Percentiles rank a stretch among this genome's conserved stretches.
phyloP scores from a whole-genome alignment of 768 basidiomycete species.

The Guyanaporus albipodus region DNA sequence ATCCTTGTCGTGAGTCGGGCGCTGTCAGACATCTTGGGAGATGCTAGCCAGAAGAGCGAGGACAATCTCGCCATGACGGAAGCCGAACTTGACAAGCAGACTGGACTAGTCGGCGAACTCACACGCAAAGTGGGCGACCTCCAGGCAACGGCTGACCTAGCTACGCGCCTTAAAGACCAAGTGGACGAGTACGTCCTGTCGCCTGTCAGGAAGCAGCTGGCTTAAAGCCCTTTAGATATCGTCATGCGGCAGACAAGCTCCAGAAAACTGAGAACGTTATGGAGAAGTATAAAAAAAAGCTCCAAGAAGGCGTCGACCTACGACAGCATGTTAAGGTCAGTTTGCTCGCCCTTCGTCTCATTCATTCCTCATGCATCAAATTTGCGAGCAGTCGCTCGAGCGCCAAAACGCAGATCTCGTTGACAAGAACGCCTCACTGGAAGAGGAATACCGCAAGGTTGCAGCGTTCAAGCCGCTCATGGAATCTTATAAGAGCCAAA shows the following conservation, averaged over 20 bases:
- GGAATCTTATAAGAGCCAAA: slow-evolving; percentile 89
- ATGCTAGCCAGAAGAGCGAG: slow-evolving; percentile 84
- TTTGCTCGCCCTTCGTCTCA: slow-evolving; percentile 12
- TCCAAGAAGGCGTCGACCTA: slow-evolving; percentile 89
- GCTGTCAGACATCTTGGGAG: slow-evolving; percentile 29
- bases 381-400: slow-evolving; percentile 63
- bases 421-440: slow-evolving; percentile 86
- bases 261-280: slow-evolving; percentile 96
- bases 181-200: slow-evolving; percentile 71
- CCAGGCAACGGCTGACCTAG: slow-evolving; percentile 72
- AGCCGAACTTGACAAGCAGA: slow-evolving; percentile 79
- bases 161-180: slow-evolving; percentile 81
- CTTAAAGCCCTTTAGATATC: slow-evolving; percentile 51
- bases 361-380: background rate
- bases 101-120: slow-evolving; percentile 61
- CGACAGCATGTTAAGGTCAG: slow-evolving; percentile 79
- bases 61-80: slow-evolving; percentile 84
- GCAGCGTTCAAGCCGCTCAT: slow-evolving; percentile 83
- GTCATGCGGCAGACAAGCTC: slow-evolving; percentile 86
- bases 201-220: background rate
- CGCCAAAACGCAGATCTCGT: slow-evolving; percentile 90
- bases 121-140: slow-evolving; percentile 80
- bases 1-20: background rate
- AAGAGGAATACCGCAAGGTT: slow-evolving; percentile 88
- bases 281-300: slow-evolving; percentile 98